Base-by-base conservation (phyloP, 2,329 filamentous ascomycete genomes). In the Pseudogymnoascus sp. region DNA sequence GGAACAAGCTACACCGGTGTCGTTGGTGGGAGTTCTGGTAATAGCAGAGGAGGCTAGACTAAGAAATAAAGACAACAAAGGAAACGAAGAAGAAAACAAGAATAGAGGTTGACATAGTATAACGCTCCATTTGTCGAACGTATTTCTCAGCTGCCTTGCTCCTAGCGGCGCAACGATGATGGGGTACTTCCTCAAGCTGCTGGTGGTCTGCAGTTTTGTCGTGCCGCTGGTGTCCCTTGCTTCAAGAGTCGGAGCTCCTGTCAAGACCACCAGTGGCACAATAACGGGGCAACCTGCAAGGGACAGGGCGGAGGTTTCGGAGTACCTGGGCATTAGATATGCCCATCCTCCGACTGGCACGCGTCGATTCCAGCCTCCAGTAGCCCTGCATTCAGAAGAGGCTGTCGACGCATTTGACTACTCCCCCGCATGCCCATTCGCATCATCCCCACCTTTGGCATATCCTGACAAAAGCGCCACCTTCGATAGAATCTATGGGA, bases 391-490 rank as follows among this genome's bases (percentile, higher is more conserved):
- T 28, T 47, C 41, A 14, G 41, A 47, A 8, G 28, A 47, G 41
- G 41, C 41, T 9, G 7, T 47, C 14, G 41, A 47, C 41, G 41
- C 41, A 15, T 47, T 28, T 4, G 22, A 28, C 14, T 47, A 47
- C 22, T 47, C 41, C 22, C 41, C 41, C 22, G 22, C 41, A n/a
- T 60, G 37, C 28, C 58, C 58, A 7, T 43, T 35, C 36, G 36
- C 25, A 15, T 39, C 58, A 28, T 43, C 22, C 8, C 20, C n/a
- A 11, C 58, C 39, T 33, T 15, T 63, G 22, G 60, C 57, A 14
- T 63, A 59, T 36, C 62, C 62, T 6, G 50, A 63, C 53, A 63
- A 63, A 57, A 61, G 60, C 11, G 60, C 60, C 28, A 36, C 39
- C 20, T 63, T 63, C 57, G 62, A 63, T 35, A 25, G 25, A 11